Base-by-base conservation (phyloP, 1,284 basidiomycete species). In the Afroboletus lepidellus region DNA sequence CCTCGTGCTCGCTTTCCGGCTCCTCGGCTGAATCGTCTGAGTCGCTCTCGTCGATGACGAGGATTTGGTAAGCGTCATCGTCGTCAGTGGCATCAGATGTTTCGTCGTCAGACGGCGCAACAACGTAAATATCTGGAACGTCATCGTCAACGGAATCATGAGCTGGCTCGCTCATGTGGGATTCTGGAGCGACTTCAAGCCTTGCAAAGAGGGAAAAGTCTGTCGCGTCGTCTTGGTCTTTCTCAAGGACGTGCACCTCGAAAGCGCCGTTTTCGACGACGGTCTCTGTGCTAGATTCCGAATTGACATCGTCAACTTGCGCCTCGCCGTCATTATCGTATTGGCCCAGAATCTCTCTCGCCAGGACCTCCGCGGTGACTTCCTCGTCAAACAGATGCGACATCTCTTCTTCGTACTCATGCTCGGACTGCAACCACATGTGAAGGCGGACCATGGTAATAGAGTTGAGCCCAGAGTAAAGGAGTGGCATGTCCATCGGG, bases 381-480 rank as follows among this genome's bases (percentile, higher is more conserved):
- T 57, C 51, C 43, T 64, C 60, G 9, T 62, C 58, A 39, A 62
- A 64, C 18, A 62, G 21, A 24, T 63, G 61, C 23, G 44, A 46
- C 55, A 63, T 62, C 41, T 64, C 58, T 15, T 60, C 58, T 16
- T 50, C 60, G 27, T 60, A 65, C 20, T 51, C 58, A 13, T 63
- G 44, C 41, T 61, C 60, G 24, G 62, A 55, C 39, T 60, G 55
- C 15, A 63, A 36, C 60, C 60, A 62, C 48, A 61, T 54, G 38
- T 61, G 53, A 8, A 65, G 50, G 24, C 60, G 58, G 16, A 65
- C 48, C 9, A 63, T 38, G 8, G 62, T 64, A n/a, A 63, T 62
- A 13, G 62, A 62, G 34, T 64, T 62, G n/a, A 64, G 58, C 8
- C 60, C 61, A 5, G 60, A 56, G 44, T 65, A 62, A 8, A 63